Conservation (phyloP, 2,329 filamentous ascomycete genomes). For the Helminthosporium solani region DNA sequence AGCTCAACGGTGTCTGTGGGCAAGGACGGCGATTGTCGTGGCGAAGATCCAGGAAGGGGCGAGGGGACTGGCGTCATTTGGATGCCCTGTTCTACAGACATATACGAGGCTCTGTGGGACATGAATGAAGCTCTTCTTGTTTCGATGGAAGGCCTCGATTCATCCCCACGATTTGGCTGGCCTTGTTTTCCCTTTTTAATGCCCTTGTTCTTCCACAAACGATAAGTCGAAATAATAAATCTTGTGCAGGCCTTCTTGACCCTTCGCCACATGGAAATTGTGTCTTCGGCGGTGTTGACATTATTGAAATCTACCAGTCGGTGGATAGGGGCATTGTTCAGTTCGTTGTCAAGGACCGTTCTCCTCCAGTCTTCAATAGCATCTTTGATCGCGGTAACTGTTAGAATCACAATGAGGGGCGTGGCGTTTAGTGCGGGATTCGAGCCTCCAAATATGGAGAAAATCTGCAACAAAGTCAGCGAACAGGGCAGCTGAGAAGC, state of each 20-base stretch:
- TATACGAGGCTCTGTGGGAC: slow-evolving; percentile 54
- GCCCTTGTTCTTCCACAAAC: slow-evolving; percentile 46
- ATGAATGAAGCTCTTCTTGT: slow-evolving; percentile 60
- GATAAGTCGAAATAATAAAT: slow-evolving; percentile 58
- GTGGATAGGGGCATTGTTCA: slow-evolving; percentile 96
- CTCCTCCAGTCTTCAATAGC: slow-evolving; percentile 92
- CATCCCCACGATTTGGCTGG: slow-evolving; percentile 53
- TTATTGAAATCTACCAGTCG: slow-evolving; percentile 86
- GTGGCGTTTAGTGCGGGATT: slow-evolving; percentile 90
- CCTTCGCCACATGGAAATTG: slow-evolving; percentile 79
- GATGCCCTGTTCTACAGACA: slow-evolving; percentile 60
- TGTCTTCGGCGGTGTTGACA: slow-evolving; percentile 87
- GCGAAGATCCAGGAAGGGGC: slow-evolving; percentile 59
- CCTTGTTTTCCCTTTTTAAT: slow-evolving; percentile 44
- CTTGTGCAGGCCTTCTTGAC: slow-evolving; percentile 85
- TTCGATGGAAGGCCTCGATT: slow-evolving; percentile 66
- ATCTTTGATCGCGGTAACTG: slow-evolving; percentile 88
- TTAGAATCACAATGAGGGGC: slow-evolving; percentile 88
- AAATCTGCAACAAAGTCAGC: slow-evolving; percentile 64
- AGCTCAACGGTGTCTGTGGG: slow-evolving; percentile 26
- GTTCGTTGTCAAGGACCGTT: slow-evolving; percentile 84
- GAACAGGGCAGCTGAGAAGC: slow-evolving; percentile 8
- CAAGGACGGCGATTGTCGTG: slow-evolving; percentile 27
- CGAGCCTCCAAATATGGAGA: slow-evolving; percentile 88
- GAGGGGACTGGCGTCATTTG: slow-evolving; percentile 96